Evolutionary conservation across 768 basidiomycete genomes (phyloP), one percentile per base, ranked within the genome.

Genomic region (Clathrus columnatus): DNA sequence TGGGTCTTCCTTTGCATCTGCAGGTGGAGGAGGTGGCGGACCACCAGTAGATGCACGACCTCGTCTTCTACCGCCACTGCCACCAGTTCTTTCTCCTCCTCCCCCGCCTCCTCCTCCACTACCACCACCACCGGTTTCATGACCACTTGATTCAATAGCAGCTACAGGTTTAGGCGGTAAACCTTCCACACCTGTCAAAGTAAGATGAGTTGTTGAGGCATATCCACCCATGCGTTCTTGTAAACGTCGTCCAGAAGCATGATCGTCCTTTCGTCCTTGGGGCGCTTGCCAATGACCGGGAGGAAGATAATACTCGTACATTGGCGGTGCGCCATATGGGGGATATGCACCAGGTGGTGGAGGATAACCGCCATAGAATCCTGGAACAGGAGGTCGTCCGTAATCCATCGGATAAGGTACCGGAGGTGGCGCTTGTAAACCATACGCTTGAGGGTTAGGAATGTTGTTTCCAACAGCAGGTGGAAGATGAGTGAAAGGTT

Each of bases 1-100:
- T 43, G 94, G 94, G 68, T 97, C 94, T 68, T 92, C 89, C 70
- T 89, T 91, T 27, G 84, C 88, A 69, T 92, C 87, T 53, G 88
- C 83, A 11, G 91, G 90, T 16, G 90, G 88, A 3, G 88, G 85
- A 0, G 87, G 87, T 5, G 81, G 81, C 0, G 81, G 79, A 1
- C 81, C 84, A 28, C 70, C 67, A 32, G 72, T 67, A 43, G 70
- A 72, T 41, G 71, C 69, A 44, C 67, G 65, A 32, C 72, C 69
- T 32, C 69, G 70, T 45, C 72, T 68, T 17, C 72, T 70, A 36
- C 36, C 36, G 10, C 36, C 36, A 8, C 7, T n/a, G n/a, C 36
- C 36, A 48, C 57, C 41, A 44, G 30, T 20, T 48, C 50, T 43
- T 30, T 24, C 6, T 48, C 27, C 23, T 28, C 46, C 46, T 16